Conservation (phyloP, 768 basidiomycete genomes). For the Melanogaster broomeanus region DNA sequence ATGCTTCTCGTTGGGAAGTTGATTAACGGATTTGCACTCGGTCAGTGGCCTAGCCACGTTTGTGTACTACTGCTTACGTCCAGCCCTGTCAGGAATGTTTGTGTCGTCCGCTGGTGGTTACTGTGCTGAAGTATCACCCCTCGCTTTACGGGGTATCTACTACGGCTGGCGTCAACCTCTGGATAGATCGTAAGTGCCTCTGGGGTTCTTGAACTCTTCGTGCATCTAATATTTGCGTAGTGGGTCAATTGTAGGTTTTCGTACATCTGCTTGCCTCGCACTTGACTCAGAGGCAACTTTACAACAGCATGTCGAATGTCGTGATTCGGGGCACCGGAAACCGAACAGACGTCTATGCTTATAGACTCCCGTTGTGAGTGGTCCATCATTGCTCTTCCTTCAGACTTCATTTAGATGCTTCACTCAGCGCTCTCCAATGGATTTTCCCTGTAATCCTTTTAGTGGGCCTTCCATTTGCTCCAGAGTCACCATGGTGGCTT, state of each 20-base stretch:
- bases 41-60: slow-evolving; percentile 1
- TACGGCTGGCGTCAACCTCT: slow-evolving; percentile 25
- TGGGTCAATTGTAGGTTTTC: slow-evolving; percentile 23
- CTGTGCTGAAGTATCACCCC: slow-evolving; percentile 31
- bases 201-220: not conserved
- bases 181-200: slow-evolving; percentile 22
- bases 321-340: slow-evolving; percentile 25
- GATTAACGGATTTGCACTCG: slow-evolving; percentile 27
- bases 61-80: not conserved
- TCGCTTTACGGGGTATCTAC: slow-evolving; percentile 26
- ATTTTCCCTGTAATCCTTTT: slow-evolving; percentile 34
- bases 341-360: slow-evolving; percentile 21
- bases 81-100: slow-evolving; percentile 17
- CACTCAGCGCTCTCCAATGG: slow-evolving; percentile 30
- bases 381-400: not conserved
- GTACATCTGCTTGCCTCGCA: not conserved
- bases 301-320: slow-evolving; percentile 23
- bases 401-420: not conserved
- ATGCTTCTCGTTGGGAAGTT: slow-evolving; percentile 27
- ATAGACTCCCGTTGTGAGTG: slow-evolving; percentile 29
- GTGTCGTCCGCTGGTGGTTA: slow-evolving; percentile 25
- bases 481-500: slow-evolving; percentile 37
- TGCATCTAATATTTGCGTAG: slow-evolving; percentile 3
- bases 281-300: not conserved
- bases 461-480: slow-evolving; percentile 31